Evolutionary conservation across 2,329 filamentous ascomycete species (phyloP), one percentile per base, ranked within the genome.

Genomic region (Thelonectria discophora): DNA sequence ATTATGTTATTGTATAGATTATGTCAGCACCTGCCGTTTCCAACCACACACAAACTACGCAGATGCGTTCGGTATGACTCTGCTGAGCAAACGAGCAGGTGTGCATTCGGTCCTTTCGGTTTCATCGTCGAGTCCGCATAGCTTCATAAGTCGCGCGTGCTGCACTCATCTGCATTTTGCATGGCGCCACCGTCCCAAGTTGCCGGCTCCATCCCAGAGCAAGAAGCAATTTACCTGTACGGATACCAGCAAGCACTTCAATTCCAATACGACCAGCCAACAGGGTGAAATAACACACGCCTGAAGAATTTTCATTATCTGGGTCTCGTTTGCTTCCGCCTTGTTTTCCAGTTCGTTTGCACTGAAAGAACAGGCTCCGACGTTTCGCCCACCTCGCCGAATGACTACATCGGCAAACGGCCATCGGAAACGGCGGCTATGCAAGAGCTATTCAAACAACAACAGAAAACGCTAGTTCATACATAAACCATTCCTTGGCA

Each of bases 391-490:
- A 56, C 51, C 50, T 48, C 51, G 51, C 65, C 53, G 59, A 55
- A 65, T 69, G 67, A 69, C 67, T 69, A 55, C 61, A 52, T 60
- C 64, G 64, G 64, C 53, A 30, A 37, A 42, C 34, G 3, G 34
- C 2, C 7, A 11, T 37, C 34, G 34, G 34, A 37, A 15, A 15
- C 34, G 3, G 12, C 15, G 34, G 15, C 34, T 37, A 37, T 13
- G 12, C 15, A 15, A 37, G 6, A 30, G 5, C 27, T 30, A 6
- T 30, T 10, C 27, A 30, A 30, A 30, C 24, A 7, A 7, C 7
- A 24, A 24, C 27, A 9, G 27, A 30, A 30, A 6, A 8, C 27
- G 5, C 27, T 30, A 2, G 8, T 30, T 30, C 27, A 30, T 30
- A 30, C 27, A 24, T 30, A 10, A 30, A 30, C 5, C 5, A 30